Evolutionary conservation across 495 filamentous ascomycete genomes (phyloP), one percentile per base, ranked within the genome.

Genomic region (Opeltia flavorubescens): DNA sequence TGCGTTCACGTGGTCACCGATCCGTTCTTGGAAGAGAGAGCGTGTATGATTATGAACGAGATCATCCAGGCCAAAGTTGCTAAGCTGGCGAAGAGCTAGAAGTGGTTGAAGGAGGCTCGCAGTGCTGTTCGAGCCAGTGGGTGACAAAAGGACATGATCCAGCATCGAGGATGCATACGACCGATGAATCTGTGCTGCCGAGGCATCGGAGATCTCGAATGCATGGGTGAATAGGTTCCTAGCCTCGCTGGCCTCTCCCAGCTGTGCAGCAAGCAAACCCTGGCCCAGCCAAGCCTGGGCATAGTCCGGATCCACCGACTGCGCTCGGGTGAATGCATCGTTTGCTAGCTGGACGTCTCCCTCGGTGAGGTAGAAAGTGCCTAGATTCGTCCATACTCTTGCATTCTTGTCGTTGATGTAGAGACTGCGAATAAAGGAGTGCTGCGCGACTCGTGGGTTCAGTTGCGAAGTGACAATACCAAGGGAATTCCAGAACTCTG

Each of bases 401-500:
- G 84, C 77, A 51, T 78, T 89, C 51, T 70, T 66, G 55, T 96
- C 93, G 59, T 96, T 93, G n/a, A 99, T 68, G 59, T 89, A 82
- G 15, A 99, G 63, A 53, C 86, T 89, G 46, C 91, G 74, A n/a
- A 95, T 83, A 52, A 99, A 85, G 0, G 91, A 75, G 63, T 99
- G 91, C 62, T 99, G 91, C 0, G 93, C 79, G 2, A 96, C 84
- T 48, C 83, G 81, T 0, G 86, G 82, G 57, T 86, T 95, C 55
- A 94, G 67, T 30, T 69, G 73, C 35, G 81, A 84, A 2, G 91
- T 96, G 13, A 83, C 84, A 5, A 95, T 86, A 18, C 89, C 91
- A 18, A 99, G 74, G 2, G 91, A 78, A 60, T 95, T 95, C 91
- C 91, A 99, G 62, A 96, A 99, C 55, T 99, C 91, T 0, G 88